Base-by-base conservation (phyloP, 2,329 filamentous ascomycete species). In the Fusarium sp. region DNA sequence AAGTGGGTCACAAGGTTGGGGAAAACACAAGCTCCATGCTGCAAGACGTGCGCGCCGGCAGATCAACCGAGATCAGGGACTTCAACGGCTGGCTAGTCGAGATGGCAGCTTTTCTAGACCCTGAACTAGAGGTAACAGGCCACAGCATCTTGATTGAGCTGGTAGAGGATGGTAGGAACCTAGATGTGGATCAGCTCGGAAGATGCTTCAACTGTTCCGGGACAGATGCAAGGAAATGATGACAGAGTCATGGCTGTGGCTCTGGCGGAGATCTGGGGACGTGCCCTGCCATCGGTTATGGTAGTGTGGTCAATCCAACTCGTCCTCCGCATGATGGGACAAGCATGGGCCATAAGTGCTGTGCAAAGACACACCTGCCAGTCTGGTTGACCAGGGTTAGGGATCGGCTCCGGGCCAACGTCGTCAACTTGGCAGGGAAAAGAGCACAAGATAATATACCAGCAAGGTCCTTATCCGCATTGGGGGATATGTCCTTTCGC, bases 11-110 rank as follows among this genome's bases (percentile, higher is more conserved):
- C n/a, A 81, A 82, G 60, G 86, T 87, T 7, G 75, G 74, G 17
- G 78, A 83, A 32, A 90, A 90, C 73, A 84, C 78, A 11, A 89
- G 86, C 74, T 89, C 86, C 6, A 90, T 90, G 87, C 80, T 88
- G 7, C 87, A 90, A 75, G 87, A 90, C 71, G 81, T 86, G 14
- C 75, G 73, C 32, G 81, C 83, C 8, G 83, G 84, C 17, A 83
- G 83, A 71, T 71, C 74, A 56, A 89, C 87, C 7, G 87, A 89
- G 74, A 81, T 89, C 43, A 74, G 79, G 49, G 86, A 88, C 66
- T 84, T 90, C 69, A 89, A 89, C 71, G 87, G 87, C 53, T 89
- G 85, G 82, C 76, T 89, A 19, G 77, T 84, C 33, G 83, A 84
- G 39, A 84, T 77, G 70, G 83, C 81, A 7, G 72, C 67, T 19